Evolutionary conservation across 805 yeast species (phyloP).

Genomic region (Pichia paraexigua): DNA sequence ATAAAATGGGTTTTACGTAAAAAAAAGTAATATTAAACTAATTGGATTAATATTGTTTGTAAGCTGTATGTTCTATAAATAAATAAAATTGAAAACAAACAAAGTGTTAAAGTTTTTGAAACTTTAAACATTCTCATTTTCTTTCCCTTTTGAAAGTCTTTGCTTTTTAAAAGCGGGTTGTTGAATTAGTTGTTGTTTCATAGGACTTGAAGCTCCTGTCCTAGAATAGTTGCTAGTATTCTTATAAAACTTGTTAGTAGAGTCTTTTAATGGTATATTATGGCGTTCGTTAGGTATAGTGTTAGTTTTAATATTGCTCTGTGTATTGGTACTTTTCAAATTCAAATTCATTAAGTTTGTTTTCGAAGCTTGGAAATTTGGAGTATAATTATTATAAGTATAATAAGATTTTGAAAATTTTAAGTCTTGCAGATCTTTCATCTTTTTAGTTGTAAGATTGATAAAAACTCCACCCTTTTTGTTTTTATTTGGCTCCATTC

Average conservation of each 20-base stretch:
- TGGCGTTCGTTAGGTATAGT: neutral
- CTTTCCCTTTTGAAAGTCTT: neutral
- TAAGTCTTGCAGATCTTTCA: neutral
- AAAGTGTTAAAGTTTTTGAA: neutral
- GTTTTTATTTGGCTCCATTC: neutral
- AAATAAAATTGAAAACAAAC: neutral
- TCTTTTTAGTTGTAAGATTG: neutral
- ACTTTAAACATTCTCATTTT: neutral
- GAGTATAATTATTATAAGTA: neutral
- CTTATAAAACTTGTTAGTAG: conserved; percentile 9
- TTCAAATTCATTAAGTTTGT: neutral
- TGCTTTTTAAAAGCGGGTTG: neutral
- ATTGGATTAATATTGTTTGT: neutral
- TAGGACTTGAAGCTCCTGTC: conserved; percentile 1
- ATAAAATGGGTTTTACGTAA: neutral
- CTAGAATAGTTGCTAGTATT: neutral
- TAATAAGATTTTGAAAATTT: neutral
- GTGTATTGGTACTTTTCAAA: neutral
- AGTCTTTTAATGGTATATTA: conserved; percentile 6
- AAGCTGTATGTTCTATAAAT: neutral
- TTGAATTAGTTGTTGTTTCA: neutral
- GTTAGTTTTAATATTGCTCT: neutral
- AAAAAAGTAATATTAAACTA: neutral
- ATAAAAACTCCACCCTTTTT: neutral
- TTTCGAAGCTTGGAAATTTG: neutral